Evolutionary conservation across 2,329 filamentous ascomycete genomes (phyloP).

Genomic region (Lasiodiplodia sp.): DNA sequence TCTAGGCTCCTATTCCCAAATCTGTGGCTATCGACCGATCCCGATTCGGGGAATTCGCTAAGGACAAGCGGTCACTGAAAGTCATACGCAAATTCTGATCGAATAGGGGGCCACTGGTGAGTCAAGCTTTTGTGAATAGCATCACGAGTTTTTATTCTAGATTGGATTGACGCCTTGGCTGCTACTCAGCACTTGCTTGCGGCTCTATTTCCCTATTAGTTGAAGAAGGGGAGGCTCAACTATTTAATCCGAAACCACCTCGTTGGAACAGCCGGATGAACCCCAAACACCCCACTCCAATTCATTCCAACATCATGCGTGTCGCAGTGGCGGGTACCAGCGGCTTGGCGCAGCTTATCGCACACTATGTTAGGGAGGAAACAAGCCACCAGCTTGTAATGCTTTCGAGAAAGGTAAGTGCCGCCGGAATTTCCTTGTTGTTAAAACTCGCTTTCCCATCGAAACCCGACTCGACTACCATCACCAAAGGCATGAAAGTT

Average conservation of each 20-base stretch:
- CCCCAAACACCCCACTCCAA: neutral
- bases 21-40: conserved; percentile 28
- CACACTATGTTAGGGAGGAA: conserved; percentile 64
- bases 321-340: conserved; percentile 69
- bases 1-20: neutral
- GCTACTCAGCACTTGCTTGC: neutral
- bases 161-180: neutral
- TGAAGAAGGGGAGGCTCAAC: conserved; percentile 2
- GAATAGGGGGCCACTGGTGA: neutral
- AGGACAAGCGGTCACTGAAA: neutral
- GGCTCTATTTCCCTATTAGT: neutral
- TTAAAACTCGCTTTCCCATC: neutral
- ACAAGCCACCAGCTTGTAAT: conserved; percentile 74
- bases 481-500: neutral
- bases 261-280: neutral
- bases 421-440: neutral
- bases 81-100: neutral
- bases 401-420: conserved; percentile 69
- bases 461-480: neutral
- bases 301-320: conserved; percentile 57
- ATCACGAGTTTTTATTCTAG: neutral
- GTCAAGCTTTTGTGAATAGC: conserved; percentile 11
- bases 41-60: neutral
- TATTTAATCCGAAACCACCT: conserved; percentile 20
- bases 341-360: conserved; percentile 65